These are phyloP conservation scores for Cladobotryum protrusum DNA, from an alignment of 2,329 filamentous ascomycete genomes.

Conservation along the genomic window DNA sequence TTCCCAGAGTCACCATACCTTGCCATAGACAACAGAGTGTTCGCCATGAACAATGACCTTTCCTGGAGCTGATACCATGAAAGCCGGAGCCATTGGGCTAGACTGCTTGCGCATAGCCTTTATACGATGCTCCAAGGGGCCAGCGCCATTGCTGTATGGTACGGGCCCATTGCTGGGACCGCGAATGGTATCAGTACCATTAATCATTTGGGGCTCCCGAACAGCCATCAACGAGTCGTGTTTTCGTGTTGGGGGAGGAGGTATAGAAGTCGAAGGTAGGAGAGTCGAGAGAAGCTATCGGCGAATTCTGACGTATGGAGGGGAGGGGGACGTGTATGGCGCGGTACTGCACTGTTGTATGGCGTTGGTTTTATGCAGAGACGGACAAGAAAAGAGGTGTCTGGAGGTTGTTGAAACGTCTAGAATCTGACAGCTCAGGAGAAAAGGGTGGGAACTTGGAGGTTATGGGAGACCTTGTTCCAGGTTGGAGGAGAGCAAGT, in stretches of 20 bases:
- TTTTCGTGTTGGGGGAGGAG: not conserved
- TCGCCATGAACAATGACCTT: constrained; percentile 99
- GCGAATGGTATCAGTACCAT: constrained; percentile 19
- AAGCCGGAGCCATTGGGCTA: constrained; percentile 71
- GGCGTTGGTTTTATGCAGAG: too few species aligned
- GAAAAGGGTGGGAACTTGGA: too few species aligned
- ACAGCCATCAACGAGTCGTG: not conserved
- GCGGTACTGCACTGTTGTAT: too few species aligned
- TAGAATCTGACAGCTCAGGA: too few species aligned
- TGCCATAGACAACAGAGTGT: constrained; percentile 95
- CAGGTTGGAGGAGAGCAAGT: too few species aligned
- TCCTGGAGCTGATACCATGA: constrained; percentile 96
- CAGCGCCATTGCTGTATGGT: constrained; percentile 15
- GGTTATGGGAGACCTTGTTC: too few species aligned
- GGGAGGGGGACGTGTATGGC: too few species aligned
- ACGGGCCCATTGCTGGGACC: constrained; percentile 19
- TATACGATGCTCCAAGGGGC: constrained; percentile 27
- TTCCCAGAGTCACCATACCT: constrained; percentile 47
- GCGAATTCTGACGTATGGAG: not conserved
- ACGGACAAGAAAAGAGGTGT: too few species aligned
- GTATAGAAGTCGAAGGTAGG: not conserved
- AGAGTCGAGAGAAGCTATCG: not conserved
- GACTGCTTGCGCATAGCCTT: constrained; percentile 51
- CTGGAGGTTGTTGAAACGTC: too few species aligned
- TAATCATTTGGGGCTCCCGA: constrained; percentile 5